Percentiles rank a stretch among this genome's conserved stretches.
Conservation (phyloP, 371 early-diverging fungal genomes). For the Mortierella sp. region DNA sequence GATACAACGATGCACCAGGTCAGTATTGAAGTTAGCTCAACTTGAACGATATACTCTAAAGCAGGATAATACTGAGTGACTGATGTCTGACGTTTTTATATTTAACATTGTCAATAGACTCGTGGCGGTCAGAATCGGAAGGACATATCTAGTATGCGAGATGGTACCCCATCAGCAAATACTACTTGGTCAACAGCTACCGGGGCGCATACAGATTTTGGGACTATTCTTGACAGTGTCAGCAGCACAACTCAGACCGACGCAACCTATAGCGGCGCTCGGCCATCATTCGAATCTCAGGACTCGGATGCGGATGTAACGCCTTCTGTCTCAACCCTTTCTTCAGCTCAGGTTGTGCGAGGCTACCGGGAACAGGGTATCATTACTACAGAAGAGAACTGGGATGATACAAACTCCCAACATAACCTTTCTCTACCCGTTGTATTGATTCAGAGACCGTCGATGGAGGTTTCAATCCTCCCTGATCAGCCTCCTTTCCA, state of each 20-base stretch:
- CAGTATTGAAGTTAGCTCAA: neutral
- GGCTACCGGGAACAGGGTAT: constrained; percentile 27
- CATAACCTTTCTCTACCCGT: constrained; percentile 14
- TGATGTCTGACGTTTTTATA: neutral
- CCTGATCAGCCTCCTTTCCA: constrained; percentile 38
- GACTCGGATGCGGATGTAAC: constrained; percentile 21
- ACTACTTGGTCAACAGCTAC: constrained; percentile 18
- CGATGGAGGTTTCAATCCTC: constrained; percentile 32
- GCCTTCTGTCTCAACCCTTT: constrained; percentile 28
- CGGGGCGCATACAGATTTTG: constrained; percentile 11
- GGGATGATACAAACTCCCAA: constrained; percentile 18
- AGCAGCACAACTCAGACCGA: constrained; percentile 14
- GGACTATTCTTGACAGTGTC: constrained; percentile 19
- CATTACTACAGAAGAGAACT: constrained; percentile 25
- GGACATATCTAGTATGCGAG: constrained; percentile 3
- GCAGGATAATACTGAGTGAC: neutral
- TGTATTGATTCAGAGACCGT: constrained; percentile 37
- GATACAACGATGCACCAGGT: neutral
- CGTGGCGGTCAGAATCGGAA: neutral
- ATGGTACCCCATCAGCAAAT: neutral
- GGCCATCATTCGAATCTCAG: constrained; percentile 23
- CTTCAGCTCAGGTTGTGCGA: constrained; percentile 22
- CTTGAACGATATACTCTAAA: neutral
- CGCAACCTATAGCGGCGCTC: constrained; percentile 3
- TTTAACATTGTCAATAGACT: neutral